Evolutionary conservation across 2,329 filamentous ascomycete genomes (phyloP), one percentile per base, ranked within the genome.

Genomic region (Epicoccum nigrum): DNA sequence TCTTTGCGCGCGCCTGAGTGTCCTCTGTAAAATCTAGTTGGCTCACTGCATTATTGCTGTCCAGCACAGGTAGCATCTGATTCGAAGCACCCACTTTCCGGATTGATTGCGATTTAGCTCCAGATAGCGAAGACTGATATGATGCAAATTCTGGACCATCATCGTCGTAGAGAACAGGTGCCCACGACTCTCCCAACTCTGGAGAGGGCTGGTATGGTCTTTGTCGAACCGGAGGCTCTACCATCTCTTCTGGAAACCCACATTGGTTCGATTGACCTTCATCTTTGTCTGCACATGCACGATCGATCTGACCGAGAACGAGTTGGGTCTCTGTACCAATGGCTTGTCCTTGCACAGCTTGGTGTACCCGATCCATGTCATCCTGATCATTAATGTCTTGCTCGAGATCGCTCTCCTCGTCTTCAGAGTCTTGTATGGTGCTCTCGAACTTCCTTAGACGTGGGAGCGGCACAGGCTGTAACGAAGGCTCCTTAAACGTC

Each of bases 401-500:
- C 33, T 68, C 64, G 15, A 62, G 55, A 7, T 62, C 16, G n/a
- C 56, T 61, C 11, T 58, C 59, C 40, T 71, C 68, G 19, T 71
- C 70, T 40, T 72, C 70, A 2, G 69, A 72, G 40, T 72, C 69
- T 23, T 59, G 63, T 15, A 72, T 67, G 3, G 60, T 62, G 31
- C 63, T 67, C 21, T 56, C 53, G n/a, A 72, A 69, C 20, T 57
- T 66, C 38, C 56, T 60, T 33, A 65, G 27, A 21, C 50, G 40
- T 27, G 60, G 51, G 8, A 58, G 60, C 7, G 60, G 56, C 15
- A 45, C 32, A 13, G 51, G 37, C 12, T 58, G 42, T 16, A 58
- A 39, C 1, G 47, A 27, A 1, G 52, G 52, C 25, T 56, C 61
- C 19, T 55, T 55, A 8, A 71, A 72, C 3, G 59, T 57, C 1